phyloP scores from a whole-genome alignment of 2,329 filamentous ascomycete species.

The Sarocladium oryzae region DNA sequence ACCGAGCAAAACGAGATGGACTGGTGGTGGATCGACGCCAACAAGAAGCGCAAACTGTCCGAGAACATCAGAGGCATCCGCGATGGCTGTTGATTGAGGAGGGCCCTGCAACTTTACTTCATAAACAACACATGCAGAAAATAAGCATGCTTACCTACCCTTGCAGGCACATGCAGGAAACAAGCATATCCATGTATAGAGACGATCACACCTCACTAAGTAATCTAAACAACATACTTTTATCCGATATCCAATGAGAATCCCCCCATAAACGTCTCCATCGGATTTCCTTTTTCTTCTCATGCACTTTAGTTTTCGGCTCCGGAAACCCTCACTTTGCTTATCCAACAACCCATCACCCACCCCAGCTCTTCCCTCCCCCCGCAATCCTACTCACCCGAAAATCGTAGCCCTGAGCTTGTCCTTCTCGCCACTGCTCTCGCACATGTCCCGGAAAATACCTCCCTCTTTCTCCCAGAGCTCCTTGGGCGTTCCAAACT shows the following conservation, averaged over 20 bases:
- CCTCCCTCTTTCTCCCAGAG: constrained; percentile 48
- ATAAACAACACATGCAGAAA: too few species aligned
- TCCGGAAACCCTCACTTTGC: too few species aligned
- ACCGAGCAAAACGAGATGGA: constrained; percentile 38
- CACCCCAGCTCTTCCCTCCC: not conserved
- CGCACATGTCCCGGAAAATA: constrained; percentile 57
- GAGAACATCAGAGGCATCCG: constrained; percentile 34
- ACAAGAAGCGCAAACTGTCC: constrained; percentile 34
- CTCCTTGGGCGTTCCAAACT: constrained; percentile 59
- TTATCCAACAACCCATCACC: not conserved
- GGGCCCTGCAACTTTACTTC: too few species aligned
- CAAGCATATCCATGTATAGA: too few species aligned
- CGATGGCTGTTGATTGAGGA: not conserved
- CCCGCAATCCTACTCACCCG: constrained; percentile 12
- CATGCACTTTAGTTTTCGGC: too few species aligned
- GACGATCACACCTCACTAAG: too few species aligned
- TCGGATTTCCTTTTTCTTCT: too few species aligned
- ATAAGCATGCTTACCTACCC: too few species aligned
- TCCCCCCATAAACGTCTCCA: not conserved
- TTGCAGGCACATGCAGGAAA: too few species aligned
- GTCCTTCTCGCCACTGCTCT: constrained; percentile 53
- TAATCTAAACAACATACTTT: too few species aligned
- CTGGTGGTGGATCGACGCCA: constrained; percentile 48
- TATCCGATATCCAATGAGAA: not conserved
- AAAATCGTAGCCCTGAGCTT: constrained; percentile 42